Percentiles rank a stretch among this genome's conserved stretches.
phyloP scores from a whole-genome alignment of 306 rosid species.

The Dalbergia cochinchinensis region DNA sequence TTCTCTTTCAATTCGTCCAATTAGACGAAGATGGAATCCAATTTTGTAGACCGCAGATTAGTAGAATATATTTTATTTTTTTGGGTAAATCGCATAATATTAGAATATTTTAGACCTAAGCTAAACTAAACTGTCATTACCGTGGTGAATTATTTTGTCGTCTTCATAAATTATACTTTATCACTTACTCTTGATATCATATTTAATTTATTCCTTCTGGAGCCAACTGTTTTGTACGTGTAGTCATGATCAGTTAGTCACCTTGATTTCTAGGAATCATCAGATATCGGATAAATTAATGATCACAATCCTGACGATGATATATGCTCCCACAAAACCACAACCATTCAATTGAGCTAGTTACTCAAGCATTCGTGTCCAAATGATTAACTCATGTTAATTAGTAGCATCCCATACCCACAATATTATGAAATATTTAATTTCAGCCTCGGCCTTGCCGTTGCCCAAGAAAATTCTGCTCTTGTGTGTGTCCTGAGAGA shows the following conservation, averaged over 20 bases:
- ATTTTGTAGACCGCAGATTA: neutral
- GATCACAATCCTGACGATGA: neutral
- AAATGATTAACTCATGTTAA: neutral
- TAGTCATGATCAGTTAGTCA: neutral
- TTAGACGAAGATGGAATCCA: neutral
- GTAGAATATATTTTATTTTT: too few species aligned
- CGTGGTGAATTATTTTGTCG: neutral
- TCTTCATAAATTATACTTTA: neutral
- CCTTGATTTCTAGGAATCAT: neutral
- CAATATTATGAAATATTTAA: conserved; percentile 22
- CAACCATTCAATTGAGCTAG: conserved; percentile 1
- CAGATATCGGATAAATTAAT: neutral
- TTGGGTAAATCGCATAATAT: neutral
- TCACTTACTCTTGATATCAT: neutral
- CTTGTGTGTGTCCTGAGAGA: conserved; percentile 4
- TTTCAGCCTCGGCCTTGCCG: conserved; percentile 14
- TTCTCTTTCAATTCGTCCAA: neutral
- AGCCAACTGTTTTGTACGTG: neutral
- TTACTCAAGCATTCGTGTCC: conserved; percentile 2
- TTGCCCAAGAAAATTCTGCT: conserved; percentile 45
- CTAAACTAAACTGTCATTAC: neutral
- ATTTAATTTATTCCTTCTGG: neutral
- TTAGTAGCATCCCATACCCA: conserved; percentile 16
- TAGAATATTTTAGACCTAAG: neutral
- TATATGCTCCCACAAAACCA: neutral